Percentiles rank a stretch among this genome's conserved stretches.
phyloP scores from a whole-genome alignment of 768 basidiomycete species.

The Hydnomerulius pinastri region DNA sequence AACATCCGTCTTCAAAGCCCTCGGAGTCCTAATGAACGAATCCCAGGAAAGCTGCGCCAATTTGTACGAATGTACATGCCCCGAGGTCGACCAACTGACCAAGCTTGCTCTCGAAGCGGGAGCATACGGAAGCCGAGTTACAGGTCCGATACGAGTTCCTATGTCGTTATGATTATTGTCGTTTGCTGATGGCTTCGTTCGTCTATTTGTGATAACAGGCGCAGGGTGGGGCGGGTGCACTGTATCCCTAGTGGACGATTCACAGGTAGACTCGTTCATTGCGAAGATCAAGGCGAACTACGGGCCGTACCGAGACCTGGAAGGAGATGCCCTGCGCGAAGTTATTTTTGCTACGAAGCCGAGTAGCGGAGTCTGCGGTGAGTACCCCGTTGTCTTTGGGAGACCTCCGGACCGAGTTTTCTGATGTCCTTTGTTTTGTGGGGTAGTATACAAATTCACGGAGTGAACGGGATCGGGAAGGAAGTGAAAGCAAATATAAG shows the following conservation, averaged over 20 bases:
- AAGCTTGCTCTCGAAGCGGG: conserved; percentile 66
- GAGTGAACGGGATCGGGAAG: conserved; percentile 15
- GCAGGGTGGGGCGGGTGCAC: conserved; percentile 94
- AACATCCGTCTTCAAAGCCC: conserved; percentile 40
- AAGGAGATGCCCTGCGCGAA: conserved; percentile 58
- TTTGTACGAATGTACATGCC: conserved; percentile 78
- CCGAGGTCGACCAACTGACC: conserved; percentile 74
- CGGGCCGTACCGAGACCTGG: conserved; percentile 60
- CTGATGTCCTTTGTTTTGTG: not conserved
- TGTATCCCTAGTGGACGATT: conserved; percentile 74
- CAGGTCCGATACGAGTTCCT: conserved; percentile 46
- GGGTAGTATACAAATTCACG: conserved; percentile 30
- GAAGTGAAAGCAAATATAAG: not conserved
- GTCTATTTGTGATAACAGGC: conserved; percentile 40
- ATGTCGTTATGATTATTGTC: not conserved
- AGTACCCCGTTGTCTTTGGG: conserved; percentile 30
- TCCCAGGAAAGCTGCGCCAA: conserved; percentile 71
- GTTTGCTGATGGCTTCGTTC: not conserved
- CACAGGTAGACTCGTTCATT: conserved; percentile 64
- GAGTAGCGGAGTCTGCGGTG: conserved; percentile 80
- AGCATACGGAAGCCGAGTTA: conserved; percentile 81
- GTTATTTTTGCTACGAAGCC: conserved; percentile 85
- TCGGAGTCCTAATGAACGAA: conserved; percentile 78
- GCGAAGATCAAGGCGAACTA: conserved; percentile 59
- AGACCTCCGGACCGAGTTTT: not conserved